Evolutionary conservation across 139 green algal genomes (phyloP).

Genomic region (Chlamydomonas sphaeroides): DNA sequence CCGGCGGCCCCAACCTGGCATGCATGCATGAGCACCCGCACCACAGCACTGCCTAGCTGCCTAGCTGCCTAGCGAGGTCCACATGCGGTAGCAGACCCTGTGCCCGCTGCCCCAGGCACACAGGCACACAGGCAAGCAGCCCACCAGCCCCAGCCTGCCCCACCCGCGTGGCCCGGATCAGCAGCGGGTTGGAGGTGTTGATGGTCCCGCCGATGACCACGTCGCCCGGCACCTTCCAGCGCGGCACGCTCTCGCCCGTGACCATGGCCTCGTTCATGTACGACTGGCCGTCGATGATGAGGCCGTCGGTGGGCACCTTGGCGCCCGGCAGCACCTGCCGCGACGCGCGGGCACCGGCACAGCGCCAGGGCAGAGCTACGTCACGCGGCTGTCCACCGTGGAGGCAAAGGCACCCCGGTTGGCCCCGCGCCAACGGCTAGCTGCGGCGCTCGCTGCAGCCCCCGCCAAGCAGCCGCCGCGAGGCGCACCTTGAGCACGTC

Average conservation of each 20-base stretch:
- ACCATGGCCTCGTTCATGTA: constrained; percentile 98
- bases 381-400: no score
- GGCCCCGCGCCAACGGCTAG: no score
- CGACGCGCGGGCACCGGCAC: background rate
- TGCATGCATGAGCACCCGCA: no score
- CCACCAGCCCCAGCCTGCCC: constrained; percentile 40
- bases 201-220: constrained; percentile 92
- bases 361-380: background rate
- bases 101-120: no score
- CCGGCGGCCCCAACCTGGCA: no score
- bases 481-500: constrained; percentile 89
- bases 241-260: constrained; percentile 82
- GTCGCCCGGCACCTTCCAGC: constrained; percentile 71
- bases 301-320: constrained; percentile 88
- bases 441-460: background rate
- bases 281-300: constrained; percentile 79
- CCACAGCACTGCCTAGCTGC: no score
- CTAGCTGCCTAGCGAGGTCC: no score
- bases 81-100: no score
- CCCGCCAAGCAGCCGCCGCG: background rate
- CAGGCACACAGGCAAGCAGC: constrained; percentile 32
- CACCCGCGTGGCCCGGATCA: constrained; percentile 76
- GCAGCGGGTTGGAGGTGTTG: constrained; percentile 69
- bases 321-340: constrained; percentile 84
- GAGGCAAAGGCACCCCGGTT: no score